phyloP scores from a whole-genome alignment of 2,329 filamentous ascomycete genomes.

The Aureobasidium sp. region DNA sequence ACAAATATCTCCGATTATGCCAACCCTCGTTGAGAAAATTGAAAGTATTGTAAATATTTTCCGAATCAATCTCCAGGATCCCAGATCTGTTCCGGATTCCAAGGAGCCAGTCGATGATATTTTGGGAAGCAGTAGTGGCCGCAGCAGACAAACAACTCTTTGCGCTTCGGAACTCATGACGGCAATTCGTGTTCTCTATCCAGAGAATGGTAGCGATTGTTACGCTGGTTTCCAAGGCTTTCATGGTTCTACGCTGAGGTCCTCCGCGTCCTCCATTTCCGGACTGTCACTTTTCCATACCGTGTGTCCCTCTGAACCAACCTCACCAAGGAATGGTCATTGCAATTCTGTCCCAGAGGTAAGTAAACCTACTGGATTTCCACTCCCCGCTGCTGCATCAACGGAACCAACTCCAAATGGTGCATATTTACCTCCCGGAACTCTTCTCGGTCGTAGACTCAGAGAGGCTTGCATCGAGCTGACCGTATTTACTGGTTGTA shows the following conservation, averaged over 20 bases:
- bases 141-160: slow-evolving; percentile 32
- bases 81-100: not conserved
- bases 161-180: slow-evolving; percentile 74
- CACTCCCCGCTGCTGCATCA: not conserved
- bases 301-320: not conserved
- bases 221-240: not conserved
- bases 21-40: slow-evolving; percentile 59
- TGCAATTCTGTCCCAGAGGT: not conserved
- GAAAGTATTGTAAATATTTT: slow-evolving; percentile 65
- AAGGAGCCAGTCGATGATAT: slow-evolving; percentile 23
- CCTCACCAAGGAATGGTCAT: not conserved
- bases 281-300: slow-evolving; percentile 44
- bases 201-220: slow-evolving; percentile 57
- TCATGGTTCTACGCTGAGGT: slow-evolving; percentile 35
- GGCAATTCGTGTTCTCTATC: slow-evolving; percentile 76
- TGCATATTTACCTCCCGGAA: not conserved
- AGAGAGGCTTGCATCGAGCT: slow-evolving; percentile 9
- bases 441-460: not conserved
- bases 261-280: slow-evolving; percentile 44
- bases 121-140: not conserved
- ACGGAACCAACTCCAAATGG: no score
- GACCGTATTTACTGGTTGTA: not conserved
- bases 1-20: slow-evolving; percentile 56
- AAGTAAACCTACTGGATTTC: not conserved
- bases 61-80: slow-evolving; percentile 19